Evolutionary conservation across 305 asterid genomes (phyloP), one percentile per base, ranked within the genome.

Genomic region (Euphrasia arctica): DNA sequence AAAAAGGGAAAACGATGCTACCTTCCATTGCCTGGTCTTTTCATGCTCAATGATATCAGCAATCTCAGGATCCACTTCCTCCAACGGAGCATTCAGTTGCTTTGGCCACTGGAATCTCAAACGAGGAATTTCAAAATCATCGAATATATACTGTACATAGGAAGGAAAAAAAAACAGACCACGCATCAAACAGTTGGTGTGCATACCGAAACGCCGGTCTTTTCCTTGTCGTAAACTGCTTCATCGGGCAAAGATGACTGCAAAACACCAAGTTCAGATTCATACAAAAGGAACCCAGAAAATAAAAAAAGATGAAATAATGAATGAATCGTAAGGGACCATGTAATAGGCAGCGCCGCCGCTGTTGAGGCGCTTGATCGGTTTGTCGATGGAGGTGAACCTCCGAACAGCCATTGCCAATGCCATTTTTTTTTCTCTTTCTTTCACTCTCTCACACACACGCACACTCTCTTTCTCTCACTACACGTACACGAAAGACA

Each of bases 11-110:
- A 48, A 67, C 36, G 15, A 29, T 52, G 13, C 56, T 60, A 88
- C 98, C 96, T 91, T 91, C 98, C 98, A 91, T 61, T 91, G 98
- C 54, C 95, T 77, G 9, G 98, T 87, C 66, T 91, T 91, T 57
- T 86, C 96, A 39, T 32, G 98, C 86, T 88, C 98, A 61, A 85
- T 91, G 54, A 91, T 91, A 72, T 88, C 91, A 31, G 95, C 87
- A 55, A 90, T 90, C 79, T 90, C 96, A n/a, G 97, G 97, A 78
- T 90, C 97, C 72, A 84, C 85, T 2, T 57, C 85, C 58, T 88
- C 95, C 56, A 90, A 50, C 5, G 95, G 88, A 67, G 92, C 88
- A 84, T 90, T 90, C 78, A 88, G 54, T 73, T 91, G 98, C 79
- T 88, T 86, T 9, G 95, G 88, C 98, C 96, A 88, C 98, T 91